Percentiles rank a stretch among this genome's conserved stretches.
Evolutionary conservation across 2,329 filamentous ascomycete genomes (phyloP).

Genomic region (Blastomyces percursus): DNA sequence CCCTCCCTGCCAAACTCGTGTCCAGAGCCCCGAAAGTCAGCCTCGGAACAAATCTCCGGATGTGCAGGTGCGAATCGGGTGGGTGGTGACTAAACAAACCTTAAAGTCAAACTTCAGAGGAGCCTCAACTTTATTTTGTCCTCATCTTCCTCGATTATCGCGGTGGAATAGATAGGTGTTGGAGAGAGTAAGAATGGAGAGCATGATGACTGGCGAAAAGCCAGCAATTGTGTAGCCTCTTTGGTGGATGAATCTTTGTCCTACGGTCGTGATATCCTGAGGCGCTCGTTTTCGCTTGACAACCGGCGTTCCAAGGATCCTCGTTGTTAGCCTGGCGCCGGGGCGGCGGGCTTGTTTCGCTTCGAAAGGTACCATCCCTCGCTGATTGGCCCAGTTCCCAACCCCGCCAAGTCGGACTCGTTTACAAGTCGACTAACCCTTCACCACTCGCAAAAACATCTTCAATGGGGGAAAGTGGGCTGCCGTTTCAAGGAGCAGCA

Average conservation of each 20-base stretch:
- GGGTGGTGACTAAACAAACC: neutral
- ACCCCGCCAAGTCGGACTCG: neutral
- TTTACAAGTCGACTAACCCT: neutral
- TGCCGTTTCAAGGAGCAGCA: neutral
- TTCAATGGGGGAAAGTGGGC: neutral
- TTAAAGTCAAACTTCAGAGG: neutral
- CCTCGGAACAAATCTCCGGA: neutral
- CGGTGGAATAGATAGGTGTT: neutral
- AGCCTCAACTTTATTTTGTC: constrained; percentile 1
- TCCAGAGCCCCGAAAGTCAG: too few relatives aligned
- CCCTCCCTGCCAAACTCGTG: too few relatives aligned
- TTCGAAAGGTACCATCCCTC: neutral
- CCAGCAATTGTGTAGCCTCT: neutral
- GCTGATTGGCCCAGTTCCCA: neutral
- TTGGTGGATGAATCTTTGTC: neutral
- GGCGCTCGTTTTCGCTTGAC: neutral
- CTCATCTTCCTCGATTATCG: neutral
- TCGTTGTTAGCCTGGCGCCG: neutral
- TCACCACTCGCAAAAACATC: neutral
- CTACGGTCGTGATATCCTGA: neutral
- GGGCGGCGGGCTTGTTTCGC: neutral
- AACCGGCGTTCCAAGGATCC: neutral
- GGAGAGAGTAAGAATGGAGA: neutral
- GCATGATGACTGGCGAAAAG: neutral
- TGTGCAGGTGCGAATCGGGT: too few relatives aligned